Evolutionary conservation across 1,284 basidiomycete species (phyloP).

Genomic region (Trichosporon sp.): DNA sequence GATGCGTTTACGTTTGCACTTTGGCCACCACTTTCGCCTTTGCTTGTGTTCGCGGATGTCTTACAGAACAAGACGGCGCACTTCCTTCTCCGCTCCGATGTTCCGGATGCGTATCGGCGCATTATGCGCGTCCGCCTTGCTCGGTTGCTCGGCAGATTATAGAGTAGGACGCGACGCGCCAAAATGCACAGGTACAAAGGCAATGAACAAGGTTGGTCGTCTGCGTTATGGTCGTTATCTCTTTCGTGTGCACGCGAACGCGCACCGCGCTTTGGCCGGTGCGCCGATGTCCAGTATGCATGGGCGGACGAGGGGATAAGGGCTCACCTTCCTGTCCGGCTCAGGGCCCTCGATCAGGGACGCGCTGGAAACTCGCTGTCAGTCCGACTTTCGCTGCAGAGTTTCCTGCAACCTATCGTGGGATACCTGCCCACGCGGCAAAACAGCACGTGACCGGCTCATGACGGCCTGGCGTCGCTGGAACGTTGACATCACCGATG

Average conservation of each 20-base stretch:
- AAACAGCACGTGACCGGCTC: background rate
- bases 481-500: slow-evolving; percentile 6
- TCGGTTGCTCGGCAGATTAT: no score
- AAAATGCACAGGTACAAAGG: background rate
- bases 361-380: background rate
- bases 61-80: background rate
- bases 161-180: background rate
- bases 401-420: no score
- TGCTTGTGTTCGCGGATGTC: background rate
- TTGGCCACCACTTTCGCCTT: no score
- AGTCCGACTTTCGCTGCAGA: no score
- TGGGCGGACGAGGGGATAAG: no score
- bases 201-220: slow-evolving; percentile 2
- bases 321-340: background rate
- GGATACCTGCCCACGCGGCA: no score
- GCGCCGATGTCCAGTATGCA: no score
- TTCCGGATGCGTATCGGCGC: background rate
- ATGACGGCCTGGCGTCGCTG: background rate
- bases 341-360: slow-evolving; percentile 4
- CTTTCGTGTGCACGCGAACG: background rate
- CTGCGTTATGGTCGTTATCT: slow-evolving; percentile 10
- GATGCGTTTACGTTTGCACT: background rate
- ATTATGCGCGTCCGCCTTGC: no score
- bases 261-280: no score
- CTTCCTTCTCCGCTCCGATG: background rate